These are phyloP conservation scores for Endocalyx cinctus DNA, from an alignment of 2,329 filamentous ascomycete species.

Conservation along the genomic window DNA sequence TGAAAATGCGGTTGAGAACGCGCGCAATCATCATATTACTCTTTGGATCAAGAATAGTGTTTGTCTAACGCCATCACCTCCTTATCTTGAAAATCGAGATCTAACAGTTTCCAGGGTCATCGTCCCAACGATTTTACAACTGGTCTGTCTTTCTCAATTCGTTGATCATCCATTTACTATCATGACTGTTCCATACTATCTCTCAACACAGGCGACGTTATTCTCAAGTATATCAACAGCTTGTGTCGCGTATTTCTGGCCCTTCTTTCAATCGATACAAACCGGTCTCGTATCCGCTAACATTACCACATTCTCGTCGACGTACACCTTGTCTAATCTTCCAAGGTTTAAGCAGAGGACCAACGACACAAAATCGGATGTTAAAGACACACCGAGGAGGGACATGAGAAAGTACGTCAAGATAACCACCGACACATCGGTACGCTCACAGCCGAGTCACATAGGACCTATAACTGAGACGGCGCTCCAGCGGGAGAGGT, in stretches of 20 bases:
- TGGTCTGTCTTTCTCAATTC: background rate
- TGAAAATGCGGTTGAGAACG: conserved; percentile 3
- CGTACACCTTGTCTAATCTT: background rate
- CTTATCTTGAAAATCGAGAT: background rate
- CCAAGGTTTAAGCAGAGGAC: no score
- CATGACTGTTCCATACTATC: conserved; percentile 1
- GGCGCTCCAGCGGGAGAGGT: no score
- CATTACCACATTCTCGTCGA: background rate
- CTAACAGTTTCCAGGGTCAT: conserved; percentile 1
- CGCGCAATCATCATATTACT: conserved; percentile 3
- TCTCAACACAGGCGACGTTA: background rate
- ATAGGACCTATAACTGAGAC: no score
- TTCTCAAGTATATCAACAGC: background rate
- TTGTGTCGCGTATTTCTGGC: background rate
- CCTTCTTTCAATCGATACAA: background rate
- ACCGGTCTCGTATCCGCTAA: background rate
- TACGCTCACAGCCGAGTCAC: no score
- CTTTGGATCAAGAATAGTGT: conserved; percentile 1
- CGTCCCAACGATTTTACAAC: conserved; percentile 3
- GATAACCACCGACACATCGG: no score
- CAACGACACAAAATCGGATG: no score
- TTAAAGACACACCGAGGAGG: no score
- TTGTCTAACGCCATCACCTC: background rate
- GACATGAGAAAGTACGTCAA: no score
- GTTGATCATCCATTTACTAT: conserved; percentile 1